phyloP scores from a whole-genome alignment of 2,329 filamentous ascomycete species.

The Paraphoma sp. region DNA sequence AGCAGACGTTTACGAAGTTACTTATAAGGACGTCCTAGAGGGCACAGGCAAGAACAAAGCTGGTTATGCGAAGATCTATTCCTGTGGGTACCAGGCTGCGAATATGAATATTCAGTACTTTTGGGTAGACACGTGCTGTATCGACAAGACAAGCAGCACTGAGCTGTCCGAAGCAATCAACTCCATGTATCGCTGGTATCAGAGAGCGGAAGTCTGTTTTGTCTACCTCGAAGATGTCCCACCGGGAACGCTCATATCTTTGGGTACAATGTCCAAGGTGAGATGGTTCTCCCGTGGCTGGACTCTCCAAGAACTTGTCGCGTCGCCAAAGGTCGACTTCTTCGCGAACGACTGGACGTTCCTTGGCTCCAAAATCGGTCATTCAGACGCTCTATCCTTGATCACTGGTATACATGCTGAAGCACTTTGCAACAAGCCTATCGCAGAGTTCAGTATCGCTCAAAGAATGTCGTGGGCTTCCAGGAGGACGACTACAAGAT shows the following conservation, averaged over 20 bases:
- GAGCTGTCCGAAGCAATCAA: background rate
- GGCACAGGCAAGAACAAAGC: background rate
- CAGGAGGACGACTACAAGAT: slow-evolving; percentile 13
- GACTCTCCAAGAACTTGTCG: background rate
- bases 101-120: too few relatives aligned
- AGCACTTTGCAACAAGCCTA: background rate
- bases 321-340: background rate
- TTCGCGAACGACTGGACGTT: background rate
- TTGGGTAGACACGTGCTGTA: slow-evolving; percentile 4
- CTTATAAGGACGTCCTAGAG: slow-evolving; percentile 4
- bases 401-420: background rate
- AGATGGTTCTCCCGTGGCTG: background rate
- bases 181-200: slow-evolving; percentile 1
- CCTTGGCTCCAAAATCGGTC: background rate
- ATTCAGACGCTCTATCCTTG: background rate
- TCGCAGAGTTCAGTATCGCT: background rate
- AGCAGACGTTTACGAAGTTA: slow-evolving; percentile 3
- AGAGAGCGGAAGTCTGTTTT: background rate
- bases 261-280: background rate
- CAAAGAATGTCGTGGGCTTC: slow-evolving; percentile 16
- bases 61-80: background rate
- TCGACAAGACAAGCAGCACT: background rate
- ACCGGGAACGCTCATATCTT: background rate
- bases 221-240: background rate
- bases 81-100: background rate